A percentile compares a stretch with the other conserved stretches of the same genome.
These are phyloP conservation scores for Paraconiothyrium sp. DNA, from an alignment of 2,329 filamentous ascomycete genomes.

Conservation along the genomic window DNA sequence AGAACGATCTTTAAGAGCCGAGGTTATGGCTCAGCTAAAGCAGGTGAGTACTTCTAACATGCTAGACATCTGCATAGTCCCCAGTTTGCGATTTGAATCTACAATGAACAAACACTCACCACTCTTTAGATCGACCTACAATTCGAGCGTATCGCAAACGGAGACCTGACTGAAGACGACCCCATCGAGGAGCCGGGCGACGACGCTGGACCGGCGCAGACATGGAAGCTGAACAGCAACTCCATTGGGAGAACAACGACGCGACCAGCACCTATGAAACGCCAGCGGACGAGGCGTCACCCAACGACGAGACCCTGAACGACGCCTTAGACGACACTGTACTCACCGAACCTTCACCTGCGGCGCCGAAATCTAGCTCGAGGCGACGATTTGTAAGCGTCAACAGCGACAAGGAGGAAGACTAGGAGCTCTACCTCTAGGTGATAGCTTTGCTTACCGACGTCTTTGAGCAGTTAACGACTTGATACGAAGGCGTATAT, in stretches of 20 bases:
- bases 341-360: not conserved
- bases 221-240: not conserved
- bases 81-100: not conserved
- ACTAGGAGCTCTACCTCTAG: constrained; percentile 22
- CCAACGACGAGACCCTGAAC: constrained; percentile 11
- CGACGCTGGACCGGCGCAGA: constrained; percentile 14
- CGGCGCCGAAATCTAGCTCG: no score
- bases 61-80: not conserved
- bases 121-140: constrained; percentile 24
- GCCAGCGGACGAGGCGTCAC: not conserved
- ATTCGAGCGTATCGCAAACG: constrained; percentile 35
- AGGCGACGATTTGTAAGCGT: not conserved
- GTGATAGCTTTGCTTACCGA: not conserved
- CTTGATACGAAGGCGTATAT: not conserved
- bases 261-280: not conserved
- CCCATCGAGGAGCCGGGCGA: not conserved
- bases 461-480: not conserved
- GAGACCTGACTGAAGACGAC: constrained; percentile 19
- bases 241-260: not conserved
- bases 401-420: constrained; percentile 11
- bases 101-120: not conserved
- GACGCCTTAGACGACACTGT: not conserved
- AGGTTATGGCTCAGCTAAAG: constrained; percentile 30
- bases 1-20: constrained; percentile 26
- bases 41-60: not conserved